Percentiles rank a stretch among this genome's conserved stretches.
Conservation (phyloP, 768 basidiomycete genomes). For the Tulasnella sp. region DNA sequence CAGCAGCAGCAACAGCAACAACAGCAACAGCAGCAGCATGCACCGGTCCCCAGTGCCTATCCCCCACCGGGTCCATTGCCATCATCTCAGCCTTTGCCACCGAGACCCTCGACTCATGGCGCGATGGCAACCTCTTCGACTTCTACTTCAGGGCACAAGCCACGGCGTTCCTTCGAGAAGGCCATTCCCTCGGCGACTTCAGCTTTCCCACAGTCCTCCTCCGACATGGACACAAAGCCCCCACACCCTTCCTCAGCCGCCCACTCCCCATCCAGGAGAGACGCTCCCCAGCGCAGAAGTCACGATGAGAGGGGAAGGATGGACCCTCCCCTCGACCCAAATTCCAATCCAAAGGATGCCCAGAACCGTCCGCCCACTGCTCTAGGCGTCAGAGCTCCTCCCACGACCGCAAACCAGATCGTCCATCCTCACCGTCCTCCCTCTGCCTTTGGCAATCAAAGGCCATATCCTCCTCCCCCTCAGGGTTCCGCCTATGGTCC, state of each 20-base stretch:
- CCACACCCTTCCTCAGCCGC: neutral
- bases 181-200: slow-evolving; percentile 14
- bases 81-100: neutral
- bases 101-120: neutral
- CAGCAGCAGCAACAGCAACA: neutral
- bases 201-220: slow-evolving; percentile 1
- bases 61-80: neutral
- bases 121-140: slow-evolving; percentile 1
- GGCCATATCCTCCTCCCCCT: neutral
- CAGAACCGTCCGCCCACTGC: neutral
- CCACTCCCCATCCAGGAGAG: neutral
- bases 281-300: neutral
- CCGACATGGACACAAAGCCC: neutral
- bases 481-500: neutral
- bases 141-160: slow-evolving; percentile 19
- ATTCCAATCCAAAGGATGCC: neutral
- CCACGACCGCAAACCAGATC: slow-evolving; percentile 4
- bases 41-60: neutral
- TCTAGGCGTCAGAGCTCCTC: neutral
- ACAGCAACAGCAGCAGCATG: no score
- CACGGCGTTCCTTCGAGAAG: slow-evolving; percentile 15
- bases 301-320: neutral
- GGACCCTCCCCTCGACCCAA: neutral
- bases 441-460: slow-evolving; percentile 16
- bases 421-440: slow-evolving; percentile 1